Percentiles rank a stretch among this genome's conserved stretches.
phyloP scores from a whole-genome alignment of 1,139 yeast genomes.

The Scheffersomyces illinoinensis region DNA sequence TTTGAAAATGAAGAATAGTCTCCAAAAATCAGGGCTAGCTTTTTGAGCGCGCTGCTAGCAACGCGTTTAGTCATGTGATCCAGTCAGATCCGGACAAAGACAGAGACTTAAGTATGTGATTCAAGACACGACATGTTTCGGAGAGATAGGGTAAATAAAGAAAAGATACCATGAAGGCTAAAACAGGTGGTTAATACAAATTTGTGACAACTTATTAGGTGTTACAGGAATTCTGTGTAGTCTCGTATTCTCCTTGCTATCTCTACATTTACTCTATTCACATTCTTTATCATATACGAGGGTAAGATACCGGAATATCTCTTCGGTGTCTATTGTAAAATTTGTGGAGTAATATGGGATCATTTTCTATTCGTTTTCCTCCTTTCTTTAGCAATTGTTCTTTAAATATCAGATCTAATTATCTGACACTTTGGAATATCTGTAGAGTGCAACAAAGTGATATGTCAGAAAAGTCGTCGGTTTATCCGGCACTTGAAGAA shows the following conservation, averaged over 20 bases:
- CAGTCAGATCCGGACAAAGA: not conserved
- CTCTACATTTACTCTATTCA: not conserved
- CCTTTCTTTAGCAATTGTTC: not conserved
- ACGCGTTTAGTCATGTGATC: not conserved
- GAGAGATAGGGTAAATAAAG: no score
- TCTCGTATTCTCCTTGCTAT: not conserved
- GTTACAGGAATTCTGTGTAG: not conserved
- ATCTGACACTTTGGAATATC: not conserved
- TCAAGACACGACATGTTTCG: not conserved
- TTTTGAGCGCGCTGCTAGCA: not conserved
- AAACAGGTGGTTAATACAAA: no score
- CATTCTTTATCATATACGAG: not conserved
- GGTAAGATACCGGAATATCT: not conserved
- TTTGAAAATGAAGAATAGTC: not conserved
- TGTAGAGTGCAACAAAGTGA: conserved; percentile 1
- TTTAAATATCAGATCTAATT: not conserved
- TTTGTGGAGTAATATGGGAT: not conserved
- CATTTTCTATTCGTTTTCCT: not conserved
- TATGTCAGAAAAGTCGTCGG: conserved; percentile 7
- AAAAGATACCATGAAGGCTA: not conserved
- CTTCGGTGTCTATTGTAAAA: not conserved
- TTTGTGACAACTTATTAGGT: not conserved
- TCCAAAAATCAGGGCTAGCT: not conserved
- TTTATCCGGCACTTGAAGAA: conserved; percentile 46
- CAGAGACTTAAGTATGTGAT: not conserved